Conservation (phyloP, 116 monocot genomes). For the Posidonia oceanica region DNA sequence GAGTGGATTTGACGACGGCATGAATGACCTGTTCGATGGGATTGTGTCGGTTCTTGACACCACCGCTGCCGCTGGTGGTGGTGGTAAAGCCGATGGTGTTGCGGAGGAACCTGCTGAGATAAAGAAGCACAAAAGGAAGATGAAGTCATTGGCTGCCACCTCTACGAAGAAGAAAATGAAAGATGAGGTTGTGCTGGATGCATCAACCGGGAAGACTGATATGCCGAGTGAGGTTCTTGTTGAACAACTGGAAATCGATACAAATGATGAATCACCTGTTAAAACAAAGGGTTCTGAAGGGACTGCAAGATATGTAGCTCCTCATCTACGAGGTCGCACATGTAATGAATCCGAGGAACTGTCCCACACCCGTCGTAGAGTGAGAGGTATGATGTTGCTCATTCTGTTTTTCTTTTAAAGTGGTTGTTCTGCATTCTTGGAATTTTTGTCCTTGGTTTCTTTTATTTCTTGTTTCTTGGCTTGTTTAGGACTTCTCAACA, state of each 20-base stretch:
- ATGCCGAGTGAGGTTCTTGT: neutral
- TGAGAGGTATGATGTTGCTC: constrained; percentile 46
- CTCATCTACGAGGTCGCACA: constrained; percentile 35
- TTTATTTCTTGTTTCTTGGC: neutral
- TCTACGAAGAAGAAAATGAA: constrained; percentile 2
- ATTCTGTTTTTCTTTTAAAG: neutral
- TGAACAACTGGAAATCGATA: neutral
- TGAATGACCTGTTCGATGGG: constrained; percentile 52
- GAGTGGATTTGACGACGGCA: constrained; percentile 46
- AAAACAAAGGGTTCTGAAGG: neutral
- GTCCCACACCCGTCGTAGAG: constrained; percentile 43
- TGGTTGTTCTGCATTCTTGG: neutral
- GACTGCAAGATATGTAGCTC: constrained; percentile 35
- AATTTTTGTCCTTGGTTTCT: neutral
- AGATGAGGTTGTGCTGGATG: neutral
- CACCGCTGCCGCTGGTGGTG: neutral
- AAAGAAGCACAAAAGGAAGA: constrained; percentile 26
- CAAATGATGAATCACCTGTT: constrained; percentile 7
- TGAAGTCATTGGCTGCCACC: neutral
- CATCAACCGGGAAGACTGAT: neutral
- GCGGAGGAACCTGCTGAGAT: neutral
- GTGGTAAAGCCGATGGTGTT: neutral
- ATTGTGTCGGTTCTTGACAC: constrained; percentile 24
- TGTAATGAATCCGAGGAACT: constrained; percentile 60
- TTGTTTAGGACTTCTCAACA: constrained; percentile 59